Evolutionary conservation across 2,329 filamentous ascomycete genomes (phyloP), one percentile per base, ranked within the genome.

Genomic region (Coniochaeta sp.): DNA sequence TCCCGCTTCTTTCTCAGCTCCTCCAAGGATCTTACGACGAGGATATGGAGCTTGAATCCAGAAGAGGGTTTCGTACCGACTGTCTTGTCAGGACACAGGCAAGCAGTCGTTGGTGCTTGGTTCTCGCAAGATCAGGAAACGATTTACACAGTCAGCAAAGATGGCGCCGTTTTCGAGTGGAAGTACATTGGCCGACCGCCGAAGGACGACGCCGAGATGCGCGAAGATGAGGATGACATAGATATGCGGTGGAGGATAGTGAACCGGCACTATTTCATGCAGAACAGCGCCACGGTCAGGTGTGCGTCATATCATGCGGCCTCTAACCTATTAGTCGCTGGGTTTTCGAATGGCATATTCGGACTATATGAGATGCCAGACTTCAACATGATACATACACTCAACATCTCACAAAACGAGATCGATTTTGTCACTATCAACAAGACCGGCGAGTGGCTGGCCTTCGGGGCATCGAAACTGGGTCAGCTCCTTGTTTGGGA

Each of bases 401-500:
- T 85, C 61, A 96, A 92, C 76, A 96, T 99, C 68, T 97, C 95
- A 0, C 93, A 98, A 73, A 96, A 95, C 68, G 90, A 96, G 66
- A 97, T 99, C 63, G 93, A 98, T 71, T 92, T 90, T 68, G 91
- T 98, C 60, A 91, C 92, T 0, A 91, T 97, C 70, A 99, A 98
- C 77, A 89, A 90, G 72, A 90, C 89, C 34, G 95, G 95, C 58
- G 93, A 98, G 76, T 99, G 95, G 95, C 79, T 99, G 24, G 96
- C 96, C 0, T 97, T 99, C 72, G 95, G 93, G 16, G 95, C 96
- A 0, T 96, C 95, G 1, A 96, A 96, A 68, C 82, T 96, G 6
- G 96, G 96, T 0, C 95, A 99, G 71, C 80, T 99, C n/a, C 78
- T 99, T 4, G 95, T 99, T 4, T 99, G 95, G 95, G 95, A 99